Evolutionary conservation across 2,329 filamentous ascomycete genomes (phyloP), one percentile per base, ranked within the genome.

Genomic region (Penicillium italicum): DNA sequence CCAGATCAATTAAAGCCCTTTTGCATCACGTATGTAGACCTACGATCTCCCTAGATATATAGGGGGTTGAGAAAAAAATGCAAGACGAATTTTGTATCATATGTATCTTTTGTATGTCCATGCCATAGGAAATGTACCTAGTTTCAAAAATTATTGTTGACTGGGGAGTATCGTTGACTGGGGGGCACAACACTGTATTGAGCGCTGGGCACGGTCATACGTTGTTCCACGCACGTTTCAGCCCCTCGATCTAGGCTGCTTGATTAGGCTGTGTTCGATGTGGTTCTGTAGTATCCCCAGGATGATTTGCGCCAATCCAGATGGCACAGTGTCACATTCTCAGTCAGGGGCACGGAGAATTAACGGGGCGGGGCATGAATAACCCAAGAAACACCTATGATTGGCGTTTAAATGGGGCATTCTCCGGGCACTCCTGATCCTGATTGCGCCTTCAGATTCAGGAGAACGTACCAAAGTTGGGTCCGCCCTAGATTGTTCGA

Each of bases 341-440:
- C 14, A 43, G 26, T 49, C 37, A 53, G 51, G 51, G 51, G 51
- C 9, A 36, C 51, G 51, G 51, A 50, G 51, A 54, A 54, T 36
- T 50, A 37, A 20, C 49, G 49, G 49, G 49, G 49, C 12, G 18
- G 37, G 28, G 48, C 5, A 22, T 31, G 9, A 14, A 41, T 52
- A 30, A 30, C 26, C 26, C 33, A 24, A 33, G 9, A 7, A 12
- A 31, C 6, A 24, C 14, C 20, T 33, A 22, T 50, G 51, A 50
- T 54, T 50, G 44, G 44, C 49, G 40, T 45, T 22, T 28, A 5
- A 22, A 50, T 28, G 37, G 48, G 37, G 49, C 40, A 51, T 51
- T 51, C 49, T 45, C 49, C 49, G 49, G 38, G 24, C 31, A 30
- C 37, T 37, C 12, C n/a, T 51, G 20, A 46, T 37, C 12, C n/a